Base-by-base conservation (phyloP, 2,329 filamentous ascomycete genomes). In the Alternaria longipes region DNA sequence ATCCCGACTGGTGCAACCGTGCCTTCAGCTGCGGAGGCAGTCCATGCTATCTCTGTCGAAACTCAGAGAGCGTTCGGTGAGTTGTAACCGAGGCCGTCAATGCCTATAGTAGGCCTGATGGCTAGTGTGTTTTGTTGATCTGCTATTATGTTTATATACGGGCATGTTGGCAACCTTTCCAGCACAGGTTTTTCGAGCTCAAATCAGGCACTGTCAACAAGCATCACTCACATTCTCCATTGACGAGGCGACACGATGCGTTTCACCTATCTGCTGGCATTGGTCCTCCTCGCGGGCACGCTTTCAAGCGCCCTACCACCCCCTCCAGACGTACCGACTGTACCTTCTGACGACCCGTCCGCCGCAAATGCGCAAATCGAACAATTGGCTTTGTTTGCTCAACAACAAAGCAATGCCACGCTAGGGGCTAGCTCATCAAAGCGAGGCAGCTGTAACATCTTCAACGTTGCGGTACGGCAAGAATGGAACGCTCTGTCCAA, bases 401-500 rank as follows among this genome's bases (percentile, higher is more conserved):
- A 67, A 26, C 55, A 65, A 14, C 56, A 67, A 30, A 60, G 56
- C 20, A 71, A 73, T 24, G 59, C 63, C 5, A 56, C 62, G 6
- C 56, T 76, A 6, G 53, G 54, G 36, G 62, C 52, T 46, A 68
- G 45, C 52, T 63, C 64, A 12, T 36, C 56, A 7, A 73, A 75
- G 56, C 69, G 69, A 34, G 67, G 64, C 38, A 56, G 54, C 9
- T 76, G 74, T 58, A 72, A 68, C 28, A 59, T 70, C 3, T 59
- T 53, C 46, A 76, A 71, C 16, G 54, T 76, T 40, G 64, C 72
- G 41, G 63, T 76, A 3, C 69, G 74, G 41, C 63, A 66, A 36
- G 74, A 76, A 63, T 76, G 72, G 72, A 66, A 60, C 30, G 42
- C 61, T 9, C 64, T 79, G 3, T 68, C 68, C 0, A 63, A 68